Evolutionary conservation across 2,329 filamentous ascomycete genomes (phyloP), one percentile per base, ranked within the genome.

Genomic region (Epichloe gansuensis): DNA sequence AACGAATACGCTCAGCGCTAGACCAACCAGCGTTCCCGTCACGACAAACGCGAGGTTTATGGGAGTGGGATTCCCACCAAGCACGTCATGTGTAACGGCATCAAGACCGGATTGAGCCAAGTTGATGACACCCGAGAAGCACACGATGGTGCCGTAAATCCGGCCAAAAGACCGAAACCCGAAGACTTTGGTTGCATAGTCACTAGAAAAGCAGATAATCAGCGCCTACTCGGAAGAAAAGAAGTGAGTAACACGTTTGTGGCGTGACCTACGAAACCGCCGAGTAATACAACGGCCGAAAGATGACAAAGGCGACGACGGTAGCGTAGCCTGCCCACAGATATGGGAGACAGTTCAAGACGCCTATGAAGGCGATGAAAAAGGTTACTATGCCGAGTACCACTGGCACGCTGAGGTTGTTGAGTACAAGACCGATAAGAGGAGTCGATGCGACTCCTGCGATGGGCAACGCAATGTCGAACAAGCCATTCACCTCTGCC

Each of bases 91-190:
- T 8, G 83, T 86, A 21, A 86, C 67, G 0, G 81, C 76, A 61
- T 90, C 86, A 42, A 91, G 71, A 0, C 77, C 85, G 0, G 81
- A 80, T 65, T 90, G 86, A 0, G 76, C 72, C 63, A 90, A 84
- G 63, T 88, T 88, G 55, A 85, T 75, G 0, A 89, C 59, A 2
- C 86, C 86, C 0, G 86, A 85, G 5, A 86, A 65, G 62, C 84
- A 88, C 51, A 87, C 87, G 52, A 90, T 79, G 4, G 86, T 75
- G 13, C 86, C 86, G 63, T 90, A 90, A 13, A 91, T 84, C 55
- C 86, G 86, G 11, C 86, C 86, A 56, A 90, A 90, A 0, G 85
- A 88, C n/a, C 80, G 76, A 63, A 89, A 89, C 3, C 86, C 86
- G 59, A 90, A 90, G 2, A 89, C 84, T 63, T 89, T 89, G n/a